Evolutionary conservation across 805 yeast species (phyloP).

Genomic region (Dipodascopsis uninucleata): DNA sequence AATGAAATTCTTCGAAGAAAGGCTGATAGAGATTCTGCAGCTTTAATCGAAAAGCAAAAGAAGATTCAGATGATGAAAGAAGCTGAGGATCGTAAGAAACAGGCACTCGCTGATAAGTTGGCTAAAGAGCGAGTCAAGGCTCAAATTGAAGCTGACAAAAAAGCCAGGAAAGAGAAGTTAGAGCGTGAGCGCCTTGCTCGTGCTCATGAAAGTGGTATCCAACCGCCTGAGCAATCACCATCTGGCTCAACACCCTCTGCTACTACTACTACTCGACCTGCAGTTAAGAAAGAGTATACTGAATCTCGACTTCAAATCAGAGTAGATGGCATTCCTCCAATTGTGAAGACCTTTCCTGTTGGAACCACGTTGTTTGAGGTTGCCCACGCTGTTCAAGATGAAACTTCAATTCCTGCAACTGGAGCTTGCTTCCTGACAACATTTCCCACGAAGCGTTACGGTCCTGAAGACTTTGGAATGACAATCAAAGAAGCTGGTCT

Average conservation of each 20-base stretch:
- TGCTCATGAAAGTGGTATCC: conserved; percentile 9
- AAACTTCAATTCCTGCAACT: conserved; percentile 28
- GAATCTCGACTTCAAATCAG: conserved; percentile 31
- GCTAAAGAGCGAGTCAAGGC: conserved; percentile 35
- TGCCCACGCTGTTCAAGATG: conserved; percentile 30
- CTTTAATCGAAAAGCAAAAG: conserved; percentile 34
- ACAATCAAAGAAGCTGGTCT: conserved; percentile 35
- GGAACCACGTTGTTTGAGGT: conserved; percentile 33
- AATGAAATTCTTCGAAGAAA: conserved; percentile 35
- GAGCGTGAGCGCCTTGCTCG: conserved; percentile 17
- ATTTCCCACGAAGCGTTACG: conserved; percentile 33
- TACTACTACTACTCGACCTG: conserved; percentile 24
- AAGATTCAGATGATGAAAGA: conserved; percentile 34
- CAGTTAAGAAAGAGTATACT: conserved; percentile 21
- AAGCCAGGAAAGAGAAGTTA: conserved; percentile 31
- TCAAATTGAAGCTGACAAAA: conserved; percentile 38
- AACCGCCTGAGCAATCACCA: conserved; percentile 8
- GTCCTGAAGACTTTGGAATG: conserved; percentile 29
- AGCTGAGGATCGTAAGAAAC: conserved; percentile 34
- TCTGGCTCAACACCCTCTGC: conserved; percentile 17
- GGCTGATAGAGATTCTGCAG: conserved; percentile 32
- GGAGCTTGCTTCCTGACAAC: conserved; percentile 32
- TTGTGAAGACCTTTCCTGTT: conserved; percentile 32
- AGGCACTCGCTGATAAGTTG: conserved; percentile 33
- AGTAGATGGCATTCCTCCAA: conserved; percentile 29